Percentiles rank a stretch among this genome's conserved stretches.
phyloP scores from a whole-genome alignment of 2,329 filamentous ascomycete species.

The Westerdykella aurantiaca region DNA sequence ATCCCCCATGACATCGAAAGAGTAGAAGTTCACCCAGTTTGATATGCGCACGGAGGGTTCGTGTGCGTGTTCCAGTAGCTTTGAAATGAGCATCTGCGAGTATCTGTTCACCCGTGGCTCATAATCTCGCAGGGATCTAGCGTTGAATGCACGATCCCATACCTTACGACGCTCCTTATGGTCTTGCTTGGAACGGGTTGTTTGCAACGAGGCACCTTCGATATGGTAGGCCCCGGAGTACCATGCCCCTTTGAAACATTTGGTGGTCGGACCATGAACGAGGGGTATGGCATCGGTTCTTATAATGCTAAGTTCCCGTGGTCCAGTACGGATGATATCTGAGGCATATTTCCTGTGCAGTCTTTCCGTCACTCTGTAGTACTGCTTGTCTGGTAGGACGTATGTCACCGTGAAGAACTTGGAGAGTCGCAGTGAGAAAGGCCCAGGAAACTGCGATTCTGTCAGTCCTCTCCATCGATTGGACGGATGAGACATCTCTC shows the following conservation, averaged over 20 bases:
- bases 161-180: slow-evolving; percentile 26
- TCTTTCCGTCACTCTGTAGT: slow-evolving; percentile 19
- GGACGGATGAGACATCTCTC: background rate
- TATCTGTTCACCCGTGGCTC: slow-evolving; percentile 31
- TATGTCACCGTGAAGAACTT: slow-evolving; percentile 25
- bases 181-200: slow-evolving; percentile 23
- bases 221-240: slow-evolving; percentile 17
- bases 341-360: slow-evolving; percentile 24
- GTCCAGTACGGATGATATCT: slow-evolving; percentile 32
- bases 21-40: slow-evolving; percentile 36
- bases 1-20: slow-evolving; percentile 48
- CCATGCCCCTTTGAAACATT: slow-evolving; percentile 27
- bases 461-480: background rate
- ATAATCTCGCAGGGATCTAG: slow-evolving; percentile 32
- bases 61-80: slow-evolving; percentile 16
- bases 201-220: slow-evolving; percentile 19
- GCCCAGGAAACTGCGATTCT: slow-evolving; percentile 33
- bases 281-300: slow-evolving; percentile 23
- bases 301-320: slow-evolving; percentile 29
- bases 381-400: slow-evolving; percentile 18
- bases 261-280: slow-evolving; percentile 25
- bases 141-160: slow-evolving; percentile 32
- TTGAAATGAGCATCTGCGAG: slow-evolving; percentile 19
- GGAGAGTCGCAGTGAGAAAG: slow-evolving; percentile 31
- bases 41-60: slow-evolving; percentile 21